phyloP scores from a whole-genome alignment of 768 basidiomycete genomes.

The Xanthoconium stramineum region DNA sequence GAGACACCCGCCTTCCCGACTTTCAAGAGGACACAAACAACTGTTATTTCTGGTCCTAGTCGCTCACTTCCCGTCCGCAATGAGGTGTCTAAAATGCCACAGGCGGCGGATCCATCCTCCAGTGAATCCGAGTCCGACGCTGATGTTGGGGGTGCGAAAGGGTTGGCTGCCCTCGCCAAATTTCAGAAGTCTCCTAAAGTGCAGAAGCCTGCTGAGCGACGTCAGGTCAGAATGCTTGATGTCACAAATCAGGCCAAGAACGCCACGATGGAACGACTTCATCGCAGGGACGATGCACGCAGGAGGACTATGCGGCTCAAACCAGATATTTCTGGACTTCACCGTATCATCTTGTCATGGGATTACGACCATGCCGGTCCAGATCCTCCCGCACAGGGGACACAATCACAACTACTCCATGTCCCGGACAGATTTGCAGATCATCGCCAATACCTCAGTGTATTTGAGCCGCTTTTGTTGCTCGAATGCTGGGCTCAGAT shows the following conservation, averaged over 20 bases:
- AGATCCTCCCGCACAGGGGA: conserved; percentile 52
- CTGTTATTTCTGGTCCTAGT: conserved; percentile 32
- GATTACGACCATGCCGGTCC: conserved; percentile 67
- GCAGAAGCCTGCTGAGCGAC: conserved; percentile 53
- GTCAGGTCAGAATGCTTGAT: conserved; percentile 64
- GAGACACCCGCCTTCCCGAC: conserved; percentile 40
- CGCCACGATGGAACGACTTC: conserved; percentile 47
- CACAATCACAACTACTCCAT: conserved; percentile 31
- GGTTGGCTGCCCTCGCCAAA: conserved; percentile 52
- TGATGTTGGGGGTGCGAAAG: conserved; percentile 40
- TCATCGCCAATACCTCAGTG: conserved; percentile 62
- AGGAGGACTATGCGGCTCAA: conserved; percentile 65
- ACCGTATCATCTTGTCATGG: conserved; percentile 82
- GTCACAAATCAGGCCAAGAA: conserved; percentile 42
- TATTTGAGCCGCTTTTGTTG: conserved; percentile 83
- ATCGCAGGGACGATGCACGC: conserved; percentile 59
- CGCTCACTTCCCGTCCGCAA: conserved; percentile 22
- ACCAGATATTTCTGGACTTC: conserved; percentile 78
- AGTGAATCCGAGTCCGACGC: conserved; percentile 48
- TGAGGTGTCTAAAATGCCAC: conserved; percentile 7
- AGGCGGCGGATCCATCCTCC: conserved; percentile 33
- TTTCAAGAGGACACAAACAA: conserved; percentile 37
- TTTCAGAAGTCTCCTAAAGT: conserved; percentile 60
- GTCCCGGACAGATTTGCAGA: conserved; percentile 68
- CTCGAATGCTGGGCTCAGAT: conserved; percentile 93